Base-by-base conservation (phyloP, 768 basidiomycete genomes). In the Hygrophorus russula region DNA sequence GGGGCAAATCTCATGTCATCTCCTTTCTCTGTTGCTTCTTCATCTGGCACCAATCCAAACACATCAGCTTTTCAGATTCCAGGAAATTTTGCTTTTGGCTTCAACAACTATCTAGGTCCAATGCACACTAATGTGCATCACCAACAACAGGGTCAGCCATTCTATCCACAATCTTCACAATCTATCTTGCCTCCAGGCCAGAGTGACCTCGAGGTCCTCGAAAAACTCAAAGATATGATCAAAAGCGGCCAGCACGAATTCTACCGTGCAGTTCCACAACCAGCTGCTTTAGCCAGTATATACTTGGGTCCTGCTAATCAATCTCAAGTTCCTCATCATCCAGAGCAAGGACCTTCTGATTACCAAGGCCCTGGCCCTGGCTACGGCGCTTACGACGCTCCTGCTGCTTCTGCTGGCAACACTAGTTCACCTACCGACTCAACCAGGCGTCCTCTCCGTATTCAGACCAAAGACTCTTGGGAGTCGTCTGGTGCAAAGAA, bases 171-270 rank as follows among this genome's bases (percentile, higher is more conserved):
- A 39, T 51, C 53, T 48, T 53, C 53, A 49, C 47, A 48, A 44
- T 53, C 32, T 38, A 51, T 53, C n/a, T 54, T 71, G 0, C 71
- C 74, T 2, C 68, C 73, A 15, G 81, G 78, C 6, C 68, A 74
- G 52, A 70, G 66, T 55, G 85, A 86, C 61, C 71, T 87, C 48
- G 80, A 85, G 56, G 70, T 79, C 27, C 70, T 88, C 46, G 76
- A 86, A 61, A 76, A 76, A 44, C 76, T 88, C 58, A 87, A 88
- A 59, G 64, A 74, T 17, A 64, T 73, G 44, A 87, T 88, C 60
- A 80, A 78, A 54, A 69, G 66, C 27, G 75, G 74, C 39, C 83
- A 88, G 54, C 84, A 88, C 59, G 75, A 82, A 44, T 66, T 77
- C 51, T 88, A 75, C 57, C 72, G 74, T 17, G 73, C 83, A 20